Conservation (phyloP, 805 yeast genomes). For the Candida maltosa region DNA sequence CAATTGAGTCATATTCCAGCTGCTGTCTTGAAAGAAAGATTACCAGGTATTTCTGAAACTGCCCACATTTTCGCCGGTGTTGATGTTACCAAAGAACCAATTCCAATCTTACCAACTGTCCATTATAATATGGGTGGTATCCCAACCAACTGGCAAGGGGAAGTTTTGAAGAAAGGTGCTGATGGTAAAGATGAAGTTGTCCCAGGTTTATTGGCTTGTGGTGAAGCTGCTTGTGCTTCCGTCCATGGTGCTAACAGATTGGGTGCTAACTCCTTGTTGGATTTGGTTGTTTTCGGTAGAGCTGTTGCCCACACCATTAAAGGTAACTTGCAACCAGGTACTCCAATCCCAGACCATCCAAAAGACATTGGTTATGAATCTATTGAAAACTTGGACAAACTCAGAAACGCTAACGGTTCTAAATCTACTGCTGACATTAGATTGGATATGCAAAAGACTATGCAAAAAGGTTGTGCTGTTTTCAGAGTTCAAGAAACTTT, state of each 20-base stretch:
- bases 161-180: slow-evolving; percentile 79
- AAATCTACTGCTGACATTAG: slow-evolving; percentile 85
- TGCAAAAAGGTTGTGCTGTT: slow-evolving; percentile 97
- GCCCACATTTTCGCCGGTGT: slow-evolving; percentile 99
- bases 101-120: slow-evolving; percentile 96
- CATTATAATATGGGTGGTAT: slow-evolving; percentile 99
- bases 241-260: slow-evolving; percentile 99
- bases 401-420: slow-evolving; percentile 84
- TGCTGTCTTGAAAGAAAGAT: slow-evolving; percentile 86
- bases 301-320: slow-evolving; percentile 93
- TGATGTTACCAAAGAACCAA: slow-evolving; percentile 98
- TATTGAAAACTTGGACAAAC: slow-evolving; percentile 82
- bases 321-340: slow-evolving; percentile 82
- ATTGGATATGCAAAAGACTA: slow-evolving; percentile 87
- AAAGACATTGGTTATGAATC: slow-evolving; percentile 88
- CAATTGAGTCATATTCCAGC: slow-evolving; percentile 96
- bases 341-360: slow-evolving; percentile 78
- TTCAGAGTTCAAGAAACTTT: slow-evolving; percentile 92
- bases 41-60: slow-evolving; percentile 99
- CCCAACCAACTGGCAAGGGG: slow-evolving; percentile 97
- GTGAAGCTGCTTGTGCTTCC: slow-evolving; percentile 99
- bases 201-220: slow-evolving; percentile 94
- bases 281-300: slow-evolving; percentile 97
- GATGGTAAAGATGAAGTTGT: slow-evolving; percentile 88
- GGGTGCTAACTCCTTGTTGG: slow-evolving; percentile 97